Base-by-base conservation (phyloP, 768 basidiomycete genomes). In the Podaxis carcinomalis region DNA sequence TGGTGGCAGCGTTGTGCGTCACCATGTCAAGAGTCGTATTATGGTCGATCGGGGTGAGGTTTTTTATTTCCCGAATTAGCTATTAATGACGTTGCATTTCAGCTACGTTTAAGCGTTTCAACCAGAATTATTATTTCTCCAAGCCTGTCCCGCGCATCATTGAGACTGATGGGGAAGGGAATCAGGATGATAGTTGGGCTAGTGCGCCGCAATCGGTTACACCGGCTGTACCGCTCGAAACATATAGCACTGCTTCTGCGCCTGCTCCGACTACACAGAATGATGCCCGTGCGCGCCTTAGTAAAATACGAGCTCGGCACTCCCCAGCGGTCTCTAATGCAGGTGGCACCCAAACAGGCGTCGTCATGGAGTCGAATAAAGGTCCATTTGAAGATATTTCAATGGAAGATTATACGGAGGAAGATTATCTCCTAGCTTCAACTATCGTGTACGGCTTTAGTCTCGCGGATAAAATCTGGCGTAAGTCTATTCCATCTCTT, bases 361-460 rank as follows among this genome's bases (percentile, higher is more conserved):
- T 62, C 52, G 4, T 68, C n/a, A 55, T 68, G 13, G 62, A 66
- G 28, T 65, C 55, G 2, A 57, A 54, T 21, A 58, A 58, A 37
- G 57, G 57, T 1, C 47, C 60, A 4, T 50, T 61, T 13, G 70
- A 72, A 35, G 70, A 71, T 7, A 67, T 69, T 7, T 14, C 68
- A 16, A 64, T 74, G 2, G 68, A 71, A 4, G 76, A 82, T 32
- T 66, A 86, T 37, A 73, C 75, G 0, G 81, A 84, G 3, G 81
- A 84, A 21, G 80, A 85, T 39, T 72, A 87, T 16, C 72, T 87
- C 28, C 70, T 89, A 3, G 75, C 85, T 0, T 76, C 86, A 0
- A 79, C 83, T 0, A 74, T 83, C 39, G 80, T 87, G 2, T 83
- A 83, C 62, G 86, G 85, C 0, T 89, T 88, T 70, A 85, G 85